These are phyloP conservation scores for Globisporangium emineosum DNA, from an alignment of 352 stramenopile species.

Conservation along the genomic window DNA sequence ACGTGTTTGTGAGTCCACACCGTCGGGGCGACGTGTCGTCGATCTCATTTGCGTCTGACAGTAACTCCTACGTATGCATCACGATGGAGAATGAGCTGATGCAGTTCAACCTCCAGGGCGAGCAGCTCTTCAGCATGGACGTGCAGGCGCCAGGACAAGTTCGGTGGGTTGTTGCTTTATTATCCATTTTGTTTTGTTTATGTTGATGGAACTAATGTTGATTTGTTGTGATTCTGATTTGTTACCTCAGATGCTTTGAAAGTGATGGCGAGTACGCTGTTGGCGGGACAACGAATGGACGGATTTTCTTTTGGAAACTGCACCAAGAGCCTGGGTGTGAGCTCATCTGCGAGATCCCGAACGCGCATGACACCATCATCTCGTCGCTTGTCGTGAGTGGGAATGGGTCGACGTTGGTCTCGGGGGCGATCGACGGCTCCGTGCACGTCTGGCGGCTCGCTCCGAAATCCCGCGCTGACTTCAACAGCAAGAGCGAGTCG, in stretches of 20 bases:
- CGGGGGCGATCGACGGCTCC: slow-evolving; percentile 54
- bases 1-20: slow-evolving; percentile 33
- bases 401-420: slow-evolving; percentile 55
- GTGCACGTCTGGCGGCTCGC: slow-evolving; percentile 57
- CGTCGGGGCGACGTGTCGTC: slow-evolving; percentile 43
- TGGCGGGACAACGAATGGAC: slow-evolving; percentile 57
- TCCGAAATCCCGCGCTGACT: neutral
- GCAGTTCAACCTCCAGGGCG: slow-evolving; percentile 49
- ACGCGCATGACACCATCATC: slow-evolving; percentile 61
- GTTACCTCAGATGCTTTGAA: slow-evolving; percentile 47
- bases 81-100: slow-evolving; percentile 69
- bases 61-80: slow-evolving; percentile 57
- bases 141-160: slow-evolving; percentile 51
- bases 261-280: slow-evolving; percentile 72
- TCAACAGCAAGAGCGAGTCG: slow-evolving; percentile 6
- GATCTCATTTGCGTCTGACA: slow-evolving; percentile 48
- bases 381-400: slow-evolving; percentile 53
- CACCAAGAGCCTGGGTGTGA: slow-evolving; percentile 35
- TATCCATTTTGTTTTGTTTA: neutral
- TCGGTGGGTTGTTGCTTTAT: slow-evolving; percentile 22
- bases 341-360: slow-evolving; percentile 57
- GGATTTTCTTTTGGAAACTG: slow-evolving; percentile 70
- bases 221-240: neutral
- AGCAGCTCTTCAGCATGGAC: slow-evolving; percentile 48
- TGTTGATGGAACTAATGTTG: neutral